Evolutionary conservation across 805 yeast species (phyloP).

Genomic region (Candida alai): DNA sequence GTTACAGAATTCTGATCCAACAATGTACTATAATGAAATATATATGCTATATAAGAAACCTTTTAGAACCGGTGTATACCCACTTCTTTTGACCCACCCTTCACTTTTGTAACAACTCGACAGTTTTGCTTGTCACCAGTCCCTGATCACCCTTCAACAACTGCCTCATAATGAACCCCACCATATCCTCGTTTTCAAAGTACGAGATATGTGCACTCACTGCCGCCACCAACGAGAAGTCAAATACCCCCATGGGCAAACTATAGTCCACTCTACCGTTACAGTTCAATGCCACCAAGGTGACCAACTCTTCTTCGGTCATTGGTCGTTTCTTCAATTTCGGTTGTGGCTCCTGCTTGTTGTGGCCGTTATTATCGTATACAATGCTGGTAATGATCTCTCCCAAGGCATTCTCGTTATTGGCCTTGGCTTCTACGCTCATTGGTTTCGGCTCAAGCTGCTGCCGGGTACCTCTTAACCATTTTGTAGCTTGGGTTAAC

Average conservation of each 20-base stretch:
- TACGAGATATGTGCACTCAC: conserved; percentile 86
- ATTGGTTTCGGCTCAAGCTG: conserved; percentile 6
- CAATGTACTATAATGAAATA: too few relatives aligned
- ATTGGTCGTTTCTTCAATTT: conserved; percentile 23
- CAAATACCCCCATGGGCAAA: conserved; percentile 73
- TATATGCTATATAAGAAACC: too few relatives aligned
- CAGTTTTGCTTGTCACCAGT: conserved; percentile 26
- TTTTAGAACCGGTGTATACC: too few relatives aligned
- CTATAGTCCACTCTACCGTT: conserved; percentile 81
- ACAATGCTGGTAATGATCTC: conserved; percentile 34
- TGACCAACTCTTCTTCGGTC: conserved; percentile 23
- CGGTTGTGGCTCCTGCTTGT: conserved; percentile 12
- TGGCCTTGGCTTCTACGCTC: conserved; percentile 9
- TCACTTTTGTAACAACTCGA: too few relatives aligned
- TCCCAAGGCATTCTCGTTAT: conserved; percentile 36
- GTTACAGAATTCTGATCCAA: too few relatives aligned
- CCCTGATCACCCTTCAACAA: conserved; percentile 27
- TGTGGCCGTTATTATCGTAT: conserved; percentile 15
- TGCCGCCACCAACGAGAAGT: conserved; percentile 74
- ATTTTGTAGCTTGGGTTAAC: conserved; percentile 31
- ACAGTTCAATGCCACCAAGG: conserved; percentile 51
- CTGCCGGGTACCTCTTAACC: conserved; percentile 22
- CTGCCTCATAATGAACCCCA: conserved; percentile 71
- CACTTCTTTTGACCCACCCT: too few relatives aligned
- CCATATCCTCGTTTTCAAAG: conserved; percentile 81